These are phyloP conservation scores for Agarophyton chilense DNA, from an alignment of 23 red algal species.

Conservation along the genomic window DNA sequence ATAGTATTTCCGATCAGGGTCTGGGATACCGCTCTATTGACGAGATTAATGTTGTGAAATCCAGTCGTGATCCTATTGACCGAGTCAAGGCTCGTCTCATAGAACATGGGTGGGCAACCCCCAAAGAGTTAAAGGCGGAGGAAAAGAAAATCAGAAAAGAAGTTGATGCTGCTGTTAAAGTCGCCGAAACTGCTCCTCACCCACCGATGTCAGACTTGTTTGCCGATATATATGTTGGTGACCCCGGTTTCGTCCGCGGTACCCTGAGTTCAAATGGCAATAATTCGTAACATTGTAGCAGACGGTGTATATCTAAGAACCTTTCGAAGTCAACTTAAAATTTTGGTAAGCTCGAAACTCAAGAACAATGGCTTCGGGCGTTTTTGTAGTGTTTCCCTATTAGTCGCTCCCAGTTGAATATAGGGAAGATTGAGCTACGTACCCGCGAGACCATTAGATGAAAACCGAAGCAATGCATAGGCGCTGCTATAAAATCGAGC, in stretches of 20 bases:
- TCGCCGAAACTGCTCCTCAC: conserved; percentile 61
- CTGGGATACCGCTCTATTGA: conserved; percentile 91
- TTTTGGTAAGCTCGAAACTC: neutral
- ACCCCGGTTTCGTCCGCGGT: conserved; percentile 44
- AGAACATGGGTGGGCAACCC: conserved; percentile 85
- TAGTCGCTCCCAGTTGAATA: no score
- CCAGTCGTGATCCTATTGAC: conserved; percentile 94
- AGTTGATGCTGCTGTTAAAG: conserved; percentile 84
- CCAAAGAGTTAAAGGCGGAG: conserved; percentile 79
- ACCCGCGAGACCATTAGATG: no score
- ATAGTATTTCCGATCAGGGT: conserved; percentile 97
- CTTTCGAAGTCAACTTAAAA: neutral
- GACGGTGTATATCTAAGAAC: neutral
- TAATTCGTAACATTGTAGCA: conserved; percentile 22
- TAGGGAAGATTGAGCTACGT: no score
- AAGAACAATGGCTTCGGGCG: neutral
- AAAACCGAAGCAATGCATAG: no score
- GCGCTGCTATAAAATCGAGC: no score
- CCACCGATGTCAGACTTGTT: conserved; percentile 77
- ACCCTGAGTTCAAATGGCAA: conserved; percentile 58
- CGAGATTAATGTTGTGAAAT: conserved; percentile 86
- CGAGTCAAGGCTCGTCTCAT: conserved; percentile 87
- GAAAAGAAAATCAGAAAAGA: conserved; percentile 88
- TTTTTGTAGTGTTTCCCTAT: neutral
- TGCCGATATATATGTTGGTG: conserved; percentile 65